These are phyloP conservation scores for Articulospora tetracladia DNA, from an alignment of 495 filamentous ascomycete genomes.

Conservation along the genomic window DNA sequence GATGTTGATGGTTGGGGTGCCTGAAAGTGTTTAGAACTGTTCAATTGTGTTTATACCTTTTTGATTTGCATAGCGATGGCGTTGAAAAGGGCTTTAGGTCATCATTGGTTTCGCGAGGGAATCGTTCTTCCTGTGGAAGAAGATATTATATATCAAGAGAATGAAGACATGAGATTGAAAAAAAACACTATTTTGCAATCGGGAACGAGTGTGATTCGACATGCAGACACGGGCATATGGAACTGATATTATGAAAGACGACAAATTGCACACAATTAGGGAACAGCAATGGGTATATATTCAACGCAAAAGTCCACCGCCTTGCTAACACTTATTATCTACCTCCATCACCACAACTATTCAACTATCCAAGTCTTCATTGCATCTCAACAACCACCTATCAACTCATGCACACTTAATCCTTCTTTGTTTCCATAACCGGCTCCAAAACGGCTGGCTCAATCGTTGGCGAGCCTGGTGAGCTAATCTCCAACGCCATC, in stretches of 20 bases:
- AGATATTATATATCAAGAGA: neutral
- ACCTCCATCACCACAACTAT: no score
- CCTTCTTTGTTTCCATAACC: conserved; percentile 5
- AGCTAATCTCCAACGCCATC: conserved; percentile 12
- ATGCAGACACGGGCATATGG: no score
- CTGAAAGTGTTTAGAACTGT: conserved; percentile 2
- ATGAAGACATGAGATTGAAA: neutral
- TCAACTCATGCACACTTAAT: neutral
- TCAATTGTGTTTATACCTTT: neutral
- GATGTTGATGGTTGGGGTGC: conserved; percentile 52
- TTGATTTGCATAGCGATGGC: conserved; percentile 42
- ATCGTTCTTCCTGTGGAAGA: neutral
- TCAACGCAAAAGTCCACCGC: neutral
- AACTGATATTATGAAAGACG: no score
- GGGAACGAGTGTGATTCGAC: no score
- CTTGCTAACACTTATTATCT: no score
- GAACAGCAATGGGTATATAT: neutral
- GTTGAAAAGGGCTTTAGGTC: conserved; percentile 20
- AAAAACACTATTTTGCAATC: no score
- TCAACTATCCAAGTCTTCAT: neutral
- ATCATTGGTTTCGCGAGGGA: neutral
- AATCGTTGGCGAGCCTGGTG: conserved; percentile 2
- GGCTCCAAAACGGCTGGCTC: conserved; percentile 5
- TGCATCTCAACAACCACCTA: neutral
- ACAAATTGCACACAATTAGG: neutral